Conservation (phyloP, 2,329 filamentous ascomycete genomes). For the Exophiala sp. region DNA sequence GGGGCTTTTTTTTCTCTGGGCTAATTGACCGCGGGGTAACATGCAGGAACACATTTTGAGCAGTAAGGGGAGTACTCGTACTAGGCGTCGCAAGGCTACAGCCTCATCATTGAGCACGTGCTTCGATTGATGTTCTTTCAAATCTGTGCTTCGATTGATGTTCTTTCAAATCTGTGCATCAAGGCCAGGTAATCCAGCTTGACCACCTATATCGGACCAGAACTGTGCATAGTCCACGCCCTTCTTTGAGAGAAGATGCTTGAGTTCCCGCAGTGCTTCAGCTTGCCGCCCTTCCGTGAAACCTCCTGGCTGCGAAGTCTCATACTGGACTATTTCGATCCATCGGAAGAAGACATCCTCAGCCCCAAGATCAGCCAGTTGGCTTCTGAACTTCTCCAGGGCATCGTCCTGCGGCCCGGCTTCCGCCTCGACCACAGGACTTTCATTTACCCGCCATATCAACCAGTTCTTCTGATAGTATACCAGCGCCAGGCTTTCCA, state of each 20-base stretch:
- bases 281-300: conserved; percentile 73
- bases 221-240: conserved; percentile 80
- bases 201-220: conserved; percentile 66
- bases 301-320: conserved; percentile 72
- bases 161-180: neutral
- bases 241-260: conserved; percentile 68
- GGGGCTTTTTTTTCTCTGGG: neutral
- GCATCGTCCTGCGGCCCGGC: conserved; percentile 64
- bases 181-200: conserved; percentile 54
- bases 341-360: conserved; percentile 87
- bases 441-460: conserved; percentile 56
- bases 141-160: conserved; percentile 25
- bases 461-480: conserved; percentile 61
- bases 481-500: conserved; percentile 68
- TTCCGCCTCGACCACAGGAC: conserved; percentile 36
- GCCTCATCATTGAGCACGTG: neutral
- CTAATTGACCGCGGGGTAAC: conserved; percentile 3
- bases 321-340: conserved; percentile 89
- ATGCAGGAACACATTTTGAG: neutral
- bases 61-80: no score
- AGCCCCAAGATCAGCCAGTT: conserved; percentile 71
- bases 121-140: neutral
- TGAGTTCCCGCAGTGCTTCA: conserved; percentile 68
- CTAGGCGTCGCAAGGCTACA: neutral
- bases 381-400: conserved; percentile 76